Base-by-base conservation (phyloP, 257 asterid species). In the Verbena officinalis region DNA sequence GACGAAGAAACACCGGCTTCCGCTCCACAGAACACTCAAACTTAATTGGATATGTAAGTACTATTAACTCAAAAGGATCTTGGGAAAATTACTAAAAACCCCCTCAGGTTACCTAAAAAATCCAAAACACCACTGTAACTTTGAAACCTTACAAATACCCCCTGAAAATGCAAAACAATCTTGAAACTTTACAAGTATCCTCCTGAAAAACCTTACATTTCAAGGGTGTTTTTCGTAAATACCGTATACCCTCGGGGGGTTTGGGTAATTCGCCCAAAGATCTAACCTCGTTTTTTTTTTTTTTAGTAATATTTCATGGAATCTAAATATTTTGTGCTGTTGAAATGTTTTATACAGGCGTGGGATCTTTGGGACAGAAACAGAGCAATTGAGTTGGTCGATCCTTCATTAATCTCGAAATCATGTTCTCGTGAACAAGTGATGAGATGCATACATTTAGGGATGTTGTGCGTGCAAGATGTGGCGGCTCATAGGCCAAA, bases 381-480 rank as follows among this genome's bases (percentile, higher is more conserved):
- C 20, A 78, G 62, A 56, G 81, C 86, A 59, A 70, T 83, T 50
- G 90, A 88, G 74, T 44, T 91, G 5, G 64, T 75, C 1, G 98
- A 88, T 61, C 77, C 81, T 6, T 67, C 81, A n/a, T n/a, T n/a
- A 2, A 80, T 86, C 39, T 31, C 62, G 7, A 58, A 69, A 23
- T 50, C 83, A 1, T 69, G 81, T 34, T 48, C 57, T 19, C 75
- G 14, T 11, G 75, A 81, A 39, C 86, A 84, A 71, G 84, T 82
- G 62, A 4, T 73, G 22, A 83, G 88, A 73, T 88, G 96, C 80
- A 66, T 91, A 57, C 93, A 88, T 9, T 77, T 86, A 8, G 96
- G 78, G 5, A 70, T 91, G 94, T 77, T 91, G 46, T 88, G 98
- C 19, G 86, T 86, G 64, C 98, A 91, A 69, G 98, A 86, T 68